Percentiles rank a stretch among this genome's conserved stretches.
Evolutionary conservation across 768 basidiomycete genomes (phyloP).

Genomic region (Lentinula boryana): DNA sequence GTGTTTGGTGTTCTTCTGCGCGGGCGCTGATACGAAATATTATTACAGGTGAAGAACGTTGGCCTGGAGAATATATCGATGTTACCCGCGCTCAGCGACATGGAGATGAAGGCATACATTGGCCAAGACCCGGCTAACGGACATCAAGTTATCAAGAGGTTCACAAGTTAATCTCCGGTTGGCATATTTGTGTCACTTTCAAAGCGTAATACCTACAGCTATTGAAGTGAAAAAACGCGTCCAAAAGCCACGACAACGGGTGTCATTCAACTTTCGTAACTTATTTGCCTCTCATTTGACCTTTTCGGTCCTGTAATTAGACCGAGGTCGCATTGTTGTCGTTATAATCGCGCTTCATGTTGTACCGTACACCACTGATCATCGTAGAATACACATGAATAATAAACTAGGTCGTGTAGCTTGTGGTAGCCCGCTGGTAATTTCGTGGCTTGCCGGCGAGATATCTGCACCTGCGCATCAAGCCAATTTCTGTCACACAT

Average conservation of each 20-base stretch:
- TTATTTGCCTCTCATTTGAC: background rate
- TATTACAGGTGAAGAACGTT: constrained; percentile 54
- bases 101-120: constrained; percentile 52
- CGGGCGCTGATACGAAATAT: constrained; percentile 4
- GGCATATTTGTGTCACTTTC: background rate
- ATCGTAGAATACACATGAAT: background rate
- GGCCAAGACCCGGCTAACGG: constrained; percentile 63
- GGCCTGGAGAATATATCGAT: constrained; percentile 74
- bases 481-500: background rate
- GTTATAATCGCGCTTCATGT: background rate
- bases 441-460: background rate
- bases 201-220: background rate
- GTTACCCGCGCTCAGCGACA: constrained; percentile 54
- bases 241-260: constrained; percentile 14
- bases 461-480: background rate
- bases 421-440: background rate
- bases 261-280: background rate
- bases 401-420: background rate
- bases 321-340: background rate
- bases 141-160: background rate
- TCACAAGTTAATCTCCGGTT: background rate
- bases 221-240: background rate
- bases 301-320: background rate
- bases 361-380: background rate
- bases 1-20: background rate